Evolutionary conservation across 129 eudicot genomes (phyloP), one percentile per base, ranked within the genome.

Genomic region (Flaveria brownii): DNA sequence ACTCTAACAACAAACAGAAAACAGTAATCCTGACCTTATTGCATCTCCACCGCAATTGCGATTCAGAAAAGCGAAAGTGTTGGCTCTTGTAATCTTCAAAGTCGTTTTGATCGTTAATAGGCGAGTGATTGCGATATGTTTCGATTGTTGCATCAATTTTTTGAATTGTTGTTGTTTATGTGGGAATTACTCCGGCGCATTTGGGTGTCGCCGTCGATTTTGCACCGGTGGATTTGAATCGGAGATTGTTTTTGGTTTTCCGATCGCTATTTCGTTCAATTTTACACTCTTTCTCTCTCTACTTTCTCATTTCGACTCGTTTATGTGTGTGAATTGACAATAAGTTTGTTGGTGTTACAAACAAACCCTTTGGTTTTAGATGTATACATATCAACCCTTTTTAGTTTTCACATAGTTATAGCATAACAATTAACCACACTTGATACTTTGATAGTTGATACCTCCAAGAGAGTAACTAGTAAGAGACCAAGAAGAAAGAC

Each of bases 191-290:
- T 49, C 66, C 54, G 71, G 83, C 13, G 75, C 75, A 36, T 36
- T 36, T 36, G 41, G 0, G 41, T 36, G 41, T 36, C 41, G 41
- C 41, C 7, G 85, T 83, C 83, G 65, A 60, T 16, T 83, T 59
- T 52, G 65, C 56, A 71, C 14, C 50, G 18, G 50, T 65, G 68
- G 49, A 51, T 56, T 82, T 81, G 85, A 88, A 85, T 88, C 82
- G 74, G 87, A 86, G 87, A 36, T 36, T 36, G 41, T 36, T 80
- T 75, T 69, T 80, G 80, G 69, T 61, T 68, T 77, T 71, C 86
- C 80, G 93, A 88, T 90, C 96, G 87, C 80, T 78, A 86, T 77
- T 22, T 50, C 72, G 61, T 73, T 10, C 54, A 69, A 59, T 73
- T 36, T 36, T 36, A 73, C 69, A 77, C 72, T 41, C 83, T 84